Evolutionary conservation across 108 stramenopile species (phyloP).

Genomic region (Asterionellopsis glacialis): DNA sequence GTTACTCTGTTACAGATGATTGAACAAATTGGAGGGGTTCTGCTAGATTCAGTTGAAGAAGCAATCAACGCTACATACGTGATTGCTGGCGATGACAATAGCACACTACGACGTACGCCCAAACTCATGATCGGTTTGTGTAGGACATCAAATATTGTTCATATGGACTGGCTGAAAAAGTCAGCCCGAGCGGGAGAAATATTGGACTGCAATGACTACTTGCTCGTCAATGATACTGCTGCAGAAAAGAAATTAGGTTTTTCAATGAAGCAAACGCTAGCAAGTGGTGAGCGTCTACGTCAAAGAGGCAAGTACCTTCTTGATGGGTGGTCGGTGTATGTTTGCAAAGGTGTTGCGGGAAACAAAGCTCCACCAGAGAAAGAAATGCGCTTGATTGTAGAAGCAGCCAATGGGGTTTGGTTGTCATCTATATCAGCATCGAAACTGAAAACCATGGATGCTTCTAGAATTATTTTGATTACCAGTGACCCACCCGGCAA

Average conservation of each 20-base stretch:
- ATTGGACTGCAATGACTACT: slow-evolving; percentile 22
- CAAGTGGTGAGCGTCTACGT: slow-evolving; percentile 31
- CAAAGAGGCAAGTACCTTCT: slow-evolving; percentile 29
- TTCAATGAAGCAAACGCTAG: slow-evolving; percentile 38
- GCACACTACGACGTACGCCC: slow-evolving; percentile 43
- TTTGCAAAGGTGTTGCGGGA: slow-evolving; percentile 55
- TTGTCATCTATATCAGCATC: slow-evolving; percentile 15
- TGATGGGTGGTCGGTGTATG: slow-evolving; percentile 25
- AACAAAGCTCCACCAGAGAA: slow-evolving; percentile 44
- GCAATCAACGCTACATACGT: slow-evolving; percentile 47
- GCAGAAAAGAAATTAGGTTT: slow-evolving; percentile 51
- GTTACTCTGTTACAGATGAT: slow-evolving; percentile 25
- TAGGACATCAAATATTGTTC: slow-evolving; percentile 40
- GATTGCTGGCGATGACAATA: slow-evolving; percentile 41
- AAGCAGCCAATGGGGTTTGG: slow-evolving; percentile 47
- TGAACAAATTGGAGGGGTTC: slow-evolving; percentile 38
- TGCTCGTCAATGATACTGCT: slow-evolving; percentile 32
- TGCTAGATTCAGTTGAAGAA: slow-evolving; percentile 44
- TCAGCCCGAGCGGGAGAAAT: slow-evolving; percentile 28
- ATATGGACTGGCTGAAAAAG: slow-evolving; percentile 51
- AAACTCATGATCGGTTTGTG: slow-evolving; percentile 65
- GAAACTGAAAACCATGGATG: not conserved
- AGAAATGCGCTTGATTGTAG: slow-evolving; percentile 39
- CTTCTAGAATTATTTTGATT: not conserved
- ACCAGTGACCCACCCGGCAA: slow-evolving; percentile 4